Conservation (phyloP, 495 filamentous ascomycete species). For the Tetracladium setigerum region DNA sequence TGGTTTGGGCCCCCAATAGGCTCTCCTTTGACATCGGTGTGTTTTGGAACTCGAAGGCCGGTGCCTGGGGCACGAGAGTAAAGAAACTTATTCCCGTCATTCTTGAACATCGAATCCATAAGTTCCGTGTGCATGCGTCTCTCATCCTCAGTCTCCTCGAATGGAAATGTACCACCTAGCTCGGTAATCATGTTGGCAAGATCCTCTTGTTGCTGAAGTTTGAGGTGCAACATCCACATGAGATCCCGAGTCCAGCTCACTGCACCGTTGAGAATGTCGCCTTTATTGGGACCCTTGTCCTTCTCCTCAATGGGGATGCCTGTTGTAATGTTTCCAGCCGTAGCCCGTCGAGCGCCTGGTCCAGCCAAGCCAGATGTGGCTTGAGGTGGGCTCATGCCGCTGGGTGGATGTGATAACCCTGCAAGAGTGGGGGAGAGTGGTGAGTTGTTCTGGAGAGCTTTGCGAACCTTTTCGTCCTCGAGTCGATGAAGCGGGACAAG, state of each 20-base stretch:
- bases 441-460: slow-evolving; percentile 85
- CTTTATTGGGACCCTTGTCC: slow-evolving; percentile 98
- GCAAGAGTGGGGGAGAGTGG: slow-evolving; percentile 74
- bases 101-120: slow-evolving; percentile 72
- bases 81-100: slow-evolving; percentile 58
- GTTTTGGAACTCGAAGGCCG: slow-evolving; percentile 83
- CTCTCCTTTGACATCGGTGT: slow-evolving; percentile 86
- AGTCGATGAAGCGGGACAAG: slow-evolving; percentile 87
- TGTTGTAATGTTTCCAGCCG: slow-evolving; percentile 79
- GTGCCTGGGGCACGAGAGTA: slow-evolving; percentile 82
- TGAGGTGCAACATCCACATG: slow-evolving; percentile 90
- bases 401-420: slow-evolving; percentile 39
- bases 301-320: slow-evolving; percentile 92
- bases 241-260: slow-evolving; percentile 95
- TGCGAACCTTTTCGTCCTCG: slow-evolving; percentile 94
- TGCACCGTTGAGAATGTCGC: slow-evolving; percentile 94
- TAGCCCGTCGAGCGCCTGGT: slow-evolving; percentile 71
- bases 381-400: slow-evolving; percentile 55
- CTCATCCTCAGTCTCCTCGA: slow-evolving; percentile 85
- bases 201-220: slow-evolving; percentile 81
- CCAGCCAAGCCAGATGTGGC: slow-evolving; percentile 88
- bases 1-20: slow-evolving; percentile 37
- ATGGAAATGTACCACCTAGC: slow-evolving; percentile 66
- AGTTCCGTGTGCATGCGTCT: slow-evolving; percentile 91
- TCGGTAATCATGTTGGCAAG: slow-evolving; percentile 64